These are phyloP conservation scores for Parastagonospora nodorum DNA, from an alignment of 2,329 filamentous ascomycete species.

Conservation along the genomic window DNA sequence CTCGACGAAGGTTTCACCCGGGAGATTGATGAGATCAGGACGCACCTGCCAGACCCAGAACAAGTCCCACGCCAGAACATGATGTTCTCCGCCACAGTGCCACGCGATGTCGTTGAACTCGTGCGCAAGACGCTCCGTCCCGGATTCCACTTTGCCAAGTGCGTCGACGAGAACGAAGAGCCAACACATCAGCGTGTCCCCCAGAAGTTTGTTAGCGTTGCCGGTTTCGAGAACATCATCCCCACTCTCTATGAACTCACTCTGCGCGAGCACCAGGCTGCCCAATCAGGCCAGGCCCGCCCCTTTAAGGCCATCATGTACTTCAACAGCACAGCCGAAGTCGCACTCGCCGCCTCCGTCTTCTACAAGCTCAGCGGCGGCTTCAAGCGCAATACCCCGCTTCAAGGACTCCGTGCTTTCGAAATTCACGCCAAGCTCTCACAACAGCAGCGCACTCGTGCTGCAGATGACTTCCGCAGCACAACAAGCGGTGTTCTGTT, in stretches of 20 bases:
- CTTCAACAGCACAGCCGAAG: constrained; percentile 77
- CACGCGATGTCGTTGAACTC: constrained; percentile 77
- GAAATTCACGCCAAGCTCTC: constrained; percentile 80
- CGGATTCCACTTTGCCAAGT: constrained; percentile 87
- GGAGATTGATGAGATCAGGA: constrained; percentile 55
- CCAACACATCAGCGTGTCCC: constrained; percentile 86
- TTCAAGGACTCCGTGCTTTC: constrained; percentile 49
- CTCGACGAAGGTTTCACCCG: constrained; percentile 62
- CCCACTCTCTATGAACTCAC: constrained; percentile 79
- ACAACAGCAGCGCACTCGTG: constrained; percentile 71
- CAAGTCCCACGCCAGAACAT: constrained; percentile 82
- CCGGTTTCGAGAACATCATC: constrained; percentile 74
- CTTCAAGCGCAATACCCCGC: constrained; percentile 35
- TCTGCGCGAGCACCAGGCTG: constrained; percentile 61
- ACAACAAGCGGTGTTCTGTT: constrained; percentile 61
- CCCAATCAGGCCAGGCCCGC: constrained; percentile 47
- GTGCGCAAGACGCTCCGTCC: constrained; percentile 79
- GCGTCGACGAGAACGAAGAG: constrained; percentile 78
- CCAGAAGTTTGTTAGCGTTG: constrained; percentile 72
- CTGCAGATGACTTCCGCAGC: constrained; percentile 73
- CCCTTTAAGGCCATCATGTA: constrained; percentile 98
- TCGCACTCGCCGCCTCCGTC: constrained; percentile 66
- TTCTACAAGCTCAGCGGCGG: constrained; percentile 58
- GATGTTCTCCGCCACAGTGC: constrained; percentile 94
- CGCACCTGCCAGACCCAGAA: constrained; percentile 63